These are phyloP conservation scores for Candida chilensis DNA, from an alignment of 805 yeast genomes.

Conservation along the genomic window DNA sequence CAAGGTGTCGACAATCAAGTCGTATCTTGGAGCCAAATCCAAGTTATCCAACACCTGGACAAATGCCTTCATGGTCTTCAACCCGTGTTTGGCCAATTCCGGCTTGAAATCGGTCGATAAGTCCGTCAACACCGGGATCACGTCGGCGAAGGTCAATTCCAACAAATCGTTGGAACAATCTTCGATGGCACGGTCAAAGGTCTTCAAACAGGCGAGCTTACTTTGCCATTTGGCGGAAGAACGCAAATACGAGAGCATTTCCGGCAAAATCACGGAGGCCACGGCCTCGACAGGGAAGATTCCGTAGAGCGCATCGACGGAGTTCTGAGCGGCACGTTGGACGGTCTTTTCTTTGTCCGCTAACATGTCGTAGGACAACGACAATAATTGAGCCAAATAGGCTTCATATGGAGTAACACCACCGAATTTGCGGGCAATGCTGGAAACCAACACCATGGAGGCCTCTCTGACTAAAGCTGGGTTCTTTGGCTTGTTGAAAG, in stretches of 20 bases:
- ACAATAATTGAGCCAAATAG: slow-evolving; percentile 54
- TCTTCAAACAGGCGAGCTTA: slow-evolving; percentile 69
- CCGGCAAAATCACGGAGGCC: slow-evolving; percentile 59
- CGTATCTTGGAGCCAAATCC: slow-evolving; percentile 82
- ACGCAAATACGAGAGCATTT: slow-evolving; percentile 51
- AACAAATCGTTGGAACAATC: slow-evolving; percentile 80
- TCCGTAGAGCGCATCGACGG: slow-evolving; percentile 62
- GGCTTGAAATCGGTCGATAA: slow-evolving; percentile 94
- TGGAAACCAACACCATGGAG: slow-evolving; percentile 50
- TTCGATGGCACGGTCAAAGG: slow-evolving; percentile 65
- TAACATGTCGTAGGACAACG: slow-evolving; percentile 57
- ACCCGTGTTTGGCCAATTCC: slow-evolving; percentile 83
- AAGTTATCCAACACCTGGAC: slow-evolving; percentile 85
- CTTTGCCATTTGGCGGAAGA: slow-evolving; percentile 93
- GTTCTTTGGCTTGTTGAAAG: slow-evolving; percentile 67
- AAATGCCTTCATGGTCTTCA: slow-evolving; percentile 56
- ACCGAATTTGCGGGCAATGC: slow-evolving; percentile 52
- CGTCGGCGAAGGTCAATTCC: slow-evolving; percentile 68
- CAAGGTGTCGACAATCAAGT: slow-evolving; percentile 77
- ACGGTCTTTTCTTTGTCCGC: slow-evolving; percentile 87
- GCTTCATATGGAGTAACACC: slow-evolving; percentile 71
- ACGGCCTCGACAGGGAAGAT: slow-evolving; percentile 72
- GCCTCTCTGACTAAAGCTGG: slow-evolving; percentile 72
- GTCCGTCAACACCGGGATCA: slow-evolving; percentile 82
- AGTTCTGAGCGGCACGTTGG: slow-evolving; percentile 75